Conservation (phyloP, 768 basidiomycete species). For the Lactifluus echinatus region DNA sequence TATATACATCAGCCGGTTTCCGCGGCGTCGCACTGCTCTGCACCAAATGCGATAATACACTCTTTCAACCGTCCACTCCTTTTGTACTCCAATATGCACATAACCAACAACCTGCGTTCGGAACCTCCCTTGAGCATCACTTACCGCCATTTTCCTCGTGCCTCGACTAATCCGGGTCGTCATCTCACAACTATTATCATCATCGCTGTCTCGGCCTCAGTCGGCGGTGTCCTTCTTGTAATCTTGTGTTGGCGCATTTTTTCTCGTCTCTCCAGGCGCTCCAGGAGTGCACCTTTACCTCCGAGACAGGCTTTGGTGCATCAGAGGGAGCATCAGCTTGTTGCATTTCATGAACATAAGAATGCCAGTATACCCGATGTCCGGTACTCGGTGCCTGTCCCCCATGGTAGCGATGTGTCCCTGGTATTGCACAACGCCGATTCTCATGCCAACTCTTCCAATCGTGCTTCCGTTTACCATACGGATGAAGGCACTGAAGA, state of each 20-base stretch:
- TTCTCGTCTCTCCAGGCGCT: slow-evolving; percentile 27
- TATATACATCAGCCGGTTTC: neutral
- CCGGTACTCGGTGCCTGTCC: slow-evolving; percentile 18
- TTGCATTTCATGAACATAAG: slow-evolving; percentile 31
- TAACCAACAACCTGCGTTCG: neutral
- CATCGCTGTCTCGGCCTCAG: slow-evolving; percentile 36
- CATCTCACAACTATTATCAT: slow-evolving; percentile 39
- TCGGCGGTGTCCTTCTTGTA: slow-evolving; percentile 34
- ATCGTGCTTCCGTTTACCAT: slow-evolving; percentile 18
- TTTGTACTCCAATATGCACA: neutral
- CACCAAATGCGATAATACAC: slow-evolving; percentile 1
- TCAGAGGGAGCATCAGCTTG: slow-evolving; percentile 44
- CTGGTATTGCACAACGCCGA: slow-evolving; percentile 23
- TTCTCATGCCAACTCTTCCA: neutral
- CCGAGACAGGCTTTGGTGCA: slow-evolving; percentile 59
- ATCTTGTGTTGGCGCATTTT: slow-evolving; percentile 33
- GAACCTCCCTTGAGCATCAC: neutral
- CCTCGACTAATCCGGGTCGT: neutral
- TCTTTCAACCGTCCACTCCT: neutral
- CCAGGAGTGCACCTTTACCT: slow-evolving; percentile 42
- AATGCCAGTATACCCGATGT: slow-evolving; percentile 22
- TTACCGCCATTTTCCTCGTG: slow-evolving; percentile 3
- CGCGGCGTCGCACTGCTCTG: neutral
- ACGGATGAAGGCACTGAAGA: neutral
- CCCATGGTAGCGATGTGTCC: slow-evolving; percentile 30